These are phyloP conservation scores for Phaeosphaeria sp. DNA, from an alignment of 2,329 filamentous ascomycete genomes.

Conservation along the genomic window DNA sequence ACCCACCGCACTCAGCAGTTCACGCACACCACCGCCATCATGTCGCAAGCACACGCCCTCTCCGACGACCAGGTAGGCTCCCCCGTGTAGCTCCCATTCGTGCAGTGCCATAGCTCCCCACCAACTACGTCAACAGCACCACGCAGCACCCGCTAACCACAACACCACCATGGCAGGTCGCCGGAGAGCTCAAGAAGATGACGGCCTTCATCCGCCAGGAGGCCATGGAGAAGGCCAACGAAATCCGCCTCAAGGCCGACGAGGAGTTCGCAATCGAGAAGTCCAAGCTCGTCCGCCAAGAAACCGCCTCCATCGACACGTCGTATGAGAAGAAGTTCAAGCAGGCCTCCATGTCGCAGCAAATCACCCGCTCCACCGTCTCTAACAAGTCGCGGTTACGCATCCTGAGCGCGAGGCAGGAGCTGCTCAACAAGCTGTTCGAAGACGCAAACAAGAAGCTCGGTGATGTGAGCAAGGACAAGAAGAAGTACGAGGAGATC, in stretches of 20 bases:
- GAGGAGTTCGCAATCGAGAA: conserved; percentile 99
- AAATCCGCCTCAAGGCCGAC: conserved; percentile 98
- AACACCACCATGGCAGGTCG: conserved; percentile 69
- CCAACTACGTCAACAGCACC: conserved; percentile 36
- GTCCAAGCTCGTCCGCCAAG: conserved; percentile 95
- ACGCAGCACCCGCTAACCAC: conserved; percentile 38
- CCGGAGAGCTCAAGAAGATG: conserved; percentile 99
- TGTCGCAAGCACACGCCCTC: conserved; percentile 93
- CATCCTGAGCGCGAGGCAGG: conserved; percentile 85
- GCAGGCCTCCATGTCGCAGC: conserved; percentile 96
- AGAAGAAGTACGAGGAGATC: conserved; percentile 75
- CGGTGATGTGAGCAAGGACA: conserved; percentile 69
- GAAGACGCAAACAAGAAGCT: conserved; percentile 79
- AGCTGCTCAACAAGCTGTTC: conserved; percentile 89
- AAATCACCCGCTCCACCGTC: conserved; percentile 95
- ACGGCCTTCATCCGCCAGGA: conserved; percentile 99
- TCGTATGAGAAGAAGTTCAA: conserved; percentile 99
- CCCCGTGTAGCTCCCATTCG: conserved; percentile 17
- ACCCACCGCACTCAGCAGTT: conserved; percentile 8
- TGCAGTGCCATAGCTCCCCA: conserved; percentile 20
- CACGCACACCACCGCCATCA: conserved; percentile 59
- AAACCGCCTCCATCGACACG: conserved; percentile 89
- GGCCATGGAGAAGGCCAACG: conserved; percentile 93
- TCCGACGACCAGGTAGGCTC: conserved; percentile 89
- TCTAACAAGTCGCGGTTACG: conserved; percentile 95